Percentiles rank a stretch among this genome's conserved stretches.
These are phyloP conservation scores for Corynespora cassiicola DNA, from an alignment of 2,329 filamentous ascomycete genomes.

Conservation along the genomic window DNA sequence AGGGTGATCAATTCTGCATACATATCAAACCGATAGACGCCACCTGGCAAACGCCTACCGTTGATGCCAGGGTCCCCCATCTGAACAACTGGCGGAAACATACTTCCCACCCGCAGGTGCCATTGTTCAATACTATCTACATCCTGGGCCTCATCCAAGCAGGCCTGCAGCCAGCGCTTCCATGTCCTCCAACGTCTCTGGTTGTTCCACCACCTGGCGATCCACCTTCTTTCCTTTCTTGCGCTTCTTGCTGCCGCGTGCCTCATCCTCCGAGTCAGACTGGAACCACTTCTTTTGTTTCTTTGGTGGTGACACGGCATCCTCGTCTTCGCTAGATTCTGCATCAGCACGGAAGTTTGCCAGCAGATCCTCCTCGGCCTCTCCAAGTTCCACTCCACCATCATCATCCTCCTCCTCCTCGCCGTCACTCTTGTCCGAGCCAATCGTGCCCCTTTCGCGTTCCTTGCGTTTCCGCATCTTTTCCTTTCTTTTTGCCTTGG, in stretches of 20 bases:
- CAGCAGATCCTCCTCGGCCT: conserved; percentile 45
- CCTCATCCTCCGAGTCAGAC: conserved; percentile 64
- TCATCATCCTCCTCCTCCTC: conserved; percentile 54
- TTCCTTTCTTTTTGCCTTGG: conserved; percentile 77
- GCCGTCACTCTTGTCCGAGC: too few relatives aligned
- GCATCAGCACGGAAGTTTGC: conserved; percentile 52
- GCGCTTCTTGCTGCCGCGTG: conserved; percentile 40
- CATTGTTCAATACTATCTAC: too few relatives aligned
- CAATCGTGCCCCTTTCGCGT: conserved; percentile 65
- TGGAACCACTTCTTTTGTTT: conserved; percentile 82
- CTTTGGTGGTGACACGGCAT: conserved; percentile 61
- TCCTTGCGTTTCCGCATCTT: conserved; percentile 78
- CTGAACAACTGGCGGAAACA: too few relatives aligned
- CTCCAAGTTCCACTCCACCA: conserved; percentile 37
- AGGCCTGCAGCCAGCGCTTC: conserved; percentile 78
- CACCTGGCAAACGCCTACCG: too few relatives aligned
- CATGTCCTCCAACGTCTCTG: conserved; percentile 79
- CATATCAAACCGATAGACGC: too few relatives aligned
- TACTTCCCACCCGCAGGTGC: too few relatives aligned
- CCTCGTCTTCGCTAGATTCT: conserved; percentile 49
- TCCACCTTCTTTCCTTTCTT: conserved; percentile 60
- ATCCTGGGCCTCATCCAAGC: conserved; percentile 59
- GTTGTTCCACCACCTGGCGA: conserved; percentile 67
- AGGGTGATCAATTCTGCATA: too few relatives aligned
- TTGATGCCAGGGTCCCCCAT: too few relatives aligned